Percentiles rank a stretch among this genome's conserved stretches.
phyloP scores from a whole-genome alignment of 148 eudicot species.

The Rhododendron williamsianum region DNA sequence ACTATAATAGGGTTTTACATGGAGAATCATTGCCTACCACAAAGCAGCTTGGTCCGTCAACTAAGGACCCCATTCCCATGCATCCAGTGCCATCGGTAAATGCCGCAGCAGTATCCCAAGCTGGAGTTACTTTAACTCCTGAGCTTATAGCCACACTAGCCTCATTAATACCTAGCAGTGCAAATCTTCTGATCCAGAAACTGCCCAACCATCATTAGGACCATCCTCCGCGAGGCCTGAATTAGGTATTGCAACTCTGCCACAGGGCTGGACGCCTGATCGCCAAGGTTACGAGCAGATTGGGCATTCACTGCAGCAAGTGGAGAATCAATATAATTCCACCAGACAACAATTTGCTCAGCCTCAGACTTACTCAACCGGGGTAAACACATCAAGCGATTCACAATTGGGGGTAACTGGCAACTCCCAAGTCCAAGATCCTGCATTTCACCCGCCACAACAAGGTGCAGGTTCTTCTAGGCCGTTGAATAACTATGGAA shows the following conservation, averaged over 20 bases:
- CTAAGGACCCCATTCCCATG: constrained; percentile 16
- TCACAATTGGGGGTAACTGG: constrained; percentile 25
- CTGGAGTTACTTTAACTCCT: constrained; percentile 64
- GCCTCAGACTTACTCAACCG: constrained; percentile 29
- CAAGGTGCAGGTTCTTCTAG: constrained; percentile 40
- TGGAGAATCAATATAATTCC: constrained; percentile 34
- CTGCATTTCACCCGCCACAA: constrained; percentile 32
- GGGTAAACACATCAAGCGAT: constrained; percentile 23
- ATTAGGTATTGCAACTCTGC: constrained; percentile 11
- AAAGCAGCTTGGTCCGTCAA: constrained; percentile 25
- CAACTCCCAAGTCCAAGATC: constrained; percentile 42
- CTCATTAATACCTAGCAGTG: constrained; percentile 51
- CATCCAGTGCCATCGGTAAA: constrained; percentile 30
- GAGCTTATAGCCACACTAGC: constrained; percentile 86
- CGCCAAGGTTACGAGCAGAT: constrained; percentile 35
- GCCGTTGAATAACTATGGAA: constrained; percentile 17
- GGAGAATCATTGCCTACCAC: constrained; percentile 29
- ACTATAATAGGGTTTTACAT: constrained; percentile 32
- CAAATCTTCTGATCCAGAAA: constrained; percentile 36
- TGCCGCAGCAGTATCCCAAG: constrained; percentile 35
- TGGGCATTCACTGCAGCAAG: constrained; percentile 40
- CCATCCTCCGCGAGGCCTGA: constrained; percentile 26
- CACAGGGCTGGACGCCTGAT: constrained; percentile 54
- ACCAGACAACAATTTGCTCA: constrained; percentile 30
- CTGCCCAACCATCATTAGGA: constrained; percentile 26